A percentile compares a stretch with the other conserved stretches of the same genome.
Conservation (phyloP, 225 moss, liverwort and hornwort species). For the Bryum argenteum region DNA sequence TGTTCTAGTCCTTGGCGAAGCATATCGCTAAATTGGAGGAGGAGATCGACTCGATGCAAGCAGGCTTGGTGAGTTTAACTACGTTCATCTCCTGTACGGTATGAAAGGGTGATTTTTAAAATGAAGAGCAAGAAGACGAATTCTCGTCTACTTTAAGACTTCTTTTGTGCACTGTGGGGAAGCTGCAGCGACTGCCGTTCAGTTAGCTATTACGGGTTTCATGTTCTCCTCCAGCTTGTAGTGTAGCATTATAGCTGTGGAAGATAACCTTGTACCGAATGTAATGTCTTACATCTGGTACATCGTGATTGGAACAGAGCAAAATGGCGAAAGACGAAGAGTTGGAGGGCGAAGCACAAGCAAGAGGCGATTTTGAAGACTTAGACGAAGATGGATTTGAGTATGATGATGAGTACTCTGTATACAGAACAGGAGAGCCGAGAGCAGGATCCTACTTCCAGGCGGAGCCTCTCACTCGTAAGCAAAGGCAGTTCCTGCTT, state of each 20-base stretch:
- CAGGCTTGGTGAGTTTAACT: constrained; percentile 67
- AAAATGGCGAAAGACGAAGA: constrained; percentile 61
- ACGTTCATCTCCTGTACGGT: neutral
- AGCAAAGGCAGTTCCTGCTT: constrained; percentile 65
- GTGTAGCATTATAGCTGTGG: neutral
- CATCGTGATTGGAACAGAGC: constrained; percentile 38
- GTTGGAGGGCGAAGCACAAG: constrained; percentile 32
- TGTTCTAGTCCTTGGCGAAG: constrained; percentile 79
- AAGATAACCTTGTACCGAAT: neutral
- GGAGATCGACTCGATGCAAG: constrained; percentile 71
- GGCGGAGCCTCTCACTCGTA: constrained; percentile 82
- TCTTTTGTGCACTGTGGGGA: neutral
- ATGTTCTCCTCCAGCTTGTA: constrained; percentile 3
- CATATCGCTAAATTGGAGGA: constrained; percentile 78
- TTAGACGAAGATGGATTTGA: constrained; percentile 40
- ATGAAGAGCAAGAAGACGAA: neutral
- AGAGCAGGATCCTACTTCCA: constrained; percentile 55
- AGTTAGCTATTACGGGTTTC: constrained; percentile 13
- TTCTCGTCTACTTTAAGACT: neutral
- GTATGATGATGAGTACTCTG: constrained; percentile 36
- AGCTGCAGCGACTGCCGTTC: neutral
- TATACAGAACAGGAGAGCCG: constrained; percentile 33
- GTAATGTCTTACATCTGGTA: constrained; percentile 12
- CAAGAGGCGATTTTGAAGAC: constrained; percentile 28
- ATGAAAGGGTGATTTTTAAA: constrained; percentile 3